Conservation (phyloP, 768 basidiomycete species). For the Rhizopogon vulgaris region DNA sequence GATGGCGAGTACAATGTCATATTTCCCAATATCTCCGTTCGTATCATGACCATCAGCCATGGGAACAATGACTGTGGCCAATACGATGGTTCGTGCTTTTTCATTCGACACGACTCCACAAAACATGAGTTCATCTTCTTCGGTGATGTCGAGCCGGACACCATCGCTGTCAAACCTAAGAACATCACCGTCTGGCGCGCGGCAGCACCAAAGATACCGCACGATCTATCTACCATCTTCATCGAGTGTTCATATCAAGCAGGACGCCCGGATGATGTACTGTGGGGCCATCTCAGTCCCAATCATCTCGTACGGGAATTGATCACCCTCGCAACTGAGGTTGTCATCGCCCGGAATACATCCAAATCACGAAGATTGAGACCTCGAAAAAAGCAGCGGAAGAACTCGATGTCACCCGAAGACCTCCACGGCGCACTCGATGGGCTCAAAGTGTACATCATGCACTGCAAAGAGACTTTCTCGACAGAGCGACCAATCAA, state of each 20-base stretch:
- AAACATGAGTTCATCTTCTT: conserved; percentile 83
- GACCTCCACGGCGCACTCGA: conserved; percentile 46
- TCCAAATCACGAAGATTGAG: conserved; percentile 16
- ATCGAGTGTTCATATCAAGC: conserved; percentile 92
- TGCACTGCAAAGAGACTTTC: conserved; percentile 81
- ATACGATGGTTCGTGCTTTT: conserved; percentile 83
- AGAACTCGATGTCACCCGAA: conserved; percentile 32
- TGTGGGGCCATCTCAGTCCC: conserved; percentile 87
- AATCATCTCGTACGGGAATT: conserved; percentile 77
- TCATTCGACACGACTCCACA: conserved; percentile 62
- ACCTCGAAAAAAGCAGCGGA: conserved; percentile 32
- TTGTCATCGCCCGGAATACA: conserved; percentile 41
- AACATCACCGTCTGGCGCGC: conserved; percentile 74
- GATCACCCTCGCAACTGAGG: conserved; percentile 57
- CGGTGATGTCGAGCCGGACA: conserved; percentile 90
- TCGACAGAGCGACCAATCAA: conserved; percentile 45
- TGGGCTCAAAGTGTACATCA: conserved; percentile 69
- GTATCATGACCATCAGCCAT: conserved; percentile 66
- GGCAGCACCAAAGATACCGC: conserved; percentile 72
- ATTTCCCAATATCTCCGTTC: conserved; percentile 52
- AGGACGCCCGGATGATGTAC: conserved; percentile 54
- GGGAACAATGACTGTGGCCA: conserved; percentile 49
- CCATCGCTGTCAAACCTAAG: conserved; percentile 50
- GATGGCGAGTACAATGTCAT: conserved; percentile 50
- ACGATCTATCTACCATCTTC: conserved; percentile 71